These are phyloP conservation scores for Tulasnella sp. DNA, from an alignment of 768 basidiomycete genomes.

Conservation along the genomic window DNA sequence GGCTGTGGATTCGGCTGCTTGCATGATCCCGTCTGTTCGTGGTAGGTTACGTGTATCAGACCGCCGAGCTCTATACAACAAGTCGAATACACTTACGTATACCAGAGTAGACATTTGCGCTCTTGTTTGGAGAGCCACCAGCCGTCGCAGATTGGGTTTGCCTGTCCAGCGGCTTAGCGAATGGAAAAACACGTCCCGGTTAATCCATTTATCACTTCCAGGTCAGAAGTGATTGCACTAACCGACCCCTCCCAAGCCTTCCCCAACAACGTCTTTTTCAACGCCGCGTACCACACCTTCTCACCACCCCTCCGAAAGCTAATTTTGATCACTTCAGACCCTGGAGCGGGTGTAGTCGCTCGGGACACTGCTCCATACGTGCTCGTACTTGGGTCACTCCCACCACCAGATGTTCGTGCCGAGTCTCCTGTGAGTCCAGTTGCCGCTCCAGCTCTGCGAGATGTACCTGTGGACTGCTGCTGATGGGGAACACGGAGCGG, in stretches of 20 bases:
- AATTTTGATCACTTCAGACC: constrained; percentile 56
- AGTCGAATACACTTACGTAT: constrained; percentile 22
- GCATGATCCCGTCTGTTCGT: constrained; percentile 67
- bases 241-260: constrained; percentile 65
- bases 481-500: constrained; percentile 41
- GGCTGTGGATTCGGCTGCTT: constrained; percentile 59
- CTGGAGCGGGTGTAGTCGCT: constrained; percentile 42
- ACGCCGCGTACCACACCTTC: constrained; percentile 65
- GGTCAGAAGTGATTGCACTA: not conserved
- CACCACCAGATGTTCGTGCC: constrained; percentile 1
- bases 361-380: constrained; percentile 60
- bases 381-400: constrained; percentile 27
- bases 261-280: constrained; percentile 60
- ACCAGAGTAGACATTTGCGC: constrained; percentile 17
- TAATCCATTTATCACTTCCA: not conserved
- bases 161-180: not conserved
- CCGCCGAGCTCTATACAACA: constrained; percentile 19
- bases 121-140: not conserved
- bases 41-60: not conserved
- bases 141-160: not conserved
- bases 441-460: not conserved
- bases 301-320: constrained; percentile 92
- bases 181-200: not conserved
- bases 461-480: not conserved
- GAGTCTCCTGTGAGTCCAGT: not conserved